phyloP scores from a whole-genome alignment of 306 rosid genomes.

The Ormosia emarginata region DNA sequence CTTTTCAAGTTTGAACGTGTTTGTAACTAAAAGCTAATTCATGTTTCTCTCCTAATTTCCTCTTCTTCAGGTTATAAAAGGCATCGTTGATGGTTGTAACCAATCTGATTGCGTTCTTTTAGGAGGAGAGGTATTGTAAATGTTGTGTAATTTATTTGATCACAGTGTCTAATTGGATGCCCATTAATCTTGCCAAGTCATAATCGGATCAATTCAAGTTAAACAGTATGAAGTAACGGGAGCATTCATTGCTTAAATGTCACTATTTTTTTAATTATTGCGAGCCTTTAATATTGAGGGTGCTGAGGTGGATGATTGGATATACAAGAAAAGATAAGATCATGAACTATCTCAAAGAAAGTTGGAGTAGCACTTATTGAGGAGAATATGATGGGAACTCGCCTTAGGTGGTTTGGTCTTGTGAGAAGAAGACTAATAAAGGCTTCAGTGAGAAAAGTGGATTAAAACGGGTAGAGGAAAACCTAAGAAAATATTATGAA shows the following conservation, averaged over 20 bases:
- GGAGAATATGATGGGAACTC: background rate
- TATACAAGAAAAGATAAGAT: background rate
- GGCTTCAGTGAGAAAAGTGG: background rate
- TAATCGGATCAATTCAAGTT: background rate
- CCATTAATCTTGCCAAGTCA: background rate
- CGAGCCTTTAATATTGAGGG: background rate
- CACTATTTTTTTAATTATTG: background rate
- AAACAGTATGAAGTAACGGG: background rate
- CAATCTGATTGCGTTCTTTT: conserved; percentile 83
- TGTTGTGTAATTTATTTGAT: background rate
- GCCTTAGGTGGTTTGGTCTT: background rate
- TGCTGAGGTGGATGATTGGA: background rate
- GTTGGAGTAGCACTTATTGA: background rate
- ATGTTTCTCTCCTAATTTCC: background rate
- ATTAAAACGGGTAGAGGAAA: background rate
- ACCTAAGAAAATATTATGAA: background rate
- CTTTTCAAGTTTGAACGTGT: background rate
- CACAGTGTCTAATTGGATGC: background rate
- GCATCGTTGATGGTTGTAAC: conserved; percentile 86
- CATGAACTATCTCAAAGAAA: background rate
- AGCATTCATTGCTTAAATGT: background rate
- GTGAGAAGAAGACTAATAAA: background rate
- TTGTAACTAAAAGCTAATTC: background rate
- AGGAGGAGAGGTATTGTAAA: conserved; percentile 86
- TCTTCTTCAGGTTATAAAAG: conserved; percentile 69